These are phyloP conservation scores for Calonectria henricotiae DNA, from an alignment of 2,329 filamentous ascomycete species.

Conservation along the genomic window DNA sequence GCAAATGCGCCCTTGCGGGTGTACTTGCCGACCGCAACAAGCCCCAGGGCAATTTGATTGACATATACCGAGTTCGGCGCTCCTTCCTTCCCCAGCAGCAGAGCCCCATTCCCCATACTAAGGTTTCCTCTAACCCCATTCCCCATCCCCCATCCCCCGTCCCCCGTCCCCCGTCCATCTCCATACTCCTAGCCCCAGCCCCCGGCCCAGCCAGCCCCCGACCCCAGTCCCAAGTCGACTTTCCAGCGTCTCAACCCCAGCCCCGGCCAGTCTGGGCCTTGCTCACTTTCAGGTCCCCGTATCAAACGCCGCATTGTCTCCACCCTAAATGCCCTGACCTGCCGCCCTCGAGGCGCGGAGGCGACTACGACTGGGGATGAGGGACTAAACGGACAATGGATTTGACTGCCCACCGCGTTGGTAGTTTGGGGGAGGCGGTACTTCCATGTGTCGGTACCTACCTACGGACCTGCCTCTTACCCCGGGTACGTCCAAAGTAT, in stretches of 20 bases:
- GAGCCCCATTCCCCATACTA: slow-evolving; percentile 51
- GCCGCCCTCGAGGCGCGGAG: slow-evolving; percentile 11
- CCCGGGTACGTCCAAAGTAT: slow-evolving; percentile 16
- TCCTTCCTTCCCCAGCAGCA: slow-evolving; percentile 44
- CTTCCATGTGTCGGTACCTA: slow-evolving; percentile 17
- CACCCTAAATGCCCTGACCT: slow-evolving; percentile 30
- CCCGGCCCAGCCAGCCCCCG: slow-evolving; percentile 43
- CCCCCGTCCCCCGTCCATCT: slow-evolving; percentile 27
- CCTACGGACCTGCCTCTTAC: slow-evolving; percentile 12
- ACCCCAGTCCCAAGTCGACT: slow-evolving; percentile 42
- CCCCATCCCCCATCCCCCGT: slow-evolving; percentile 34
- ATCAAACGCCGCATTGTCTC: slow-evolving; percentile 35
- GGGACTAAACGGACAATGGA: slow-evolving; percentile 24
- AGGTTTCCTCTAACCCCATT: slow-evolving; percentile 34
- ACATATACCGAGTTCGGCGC: slow-evolving; percentile 41
- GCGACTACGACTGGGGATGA: slow-evolving; percentile 19
- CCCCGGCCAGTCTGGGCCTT: slow-evolving; percentile 39
- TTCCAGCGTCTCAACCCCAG: slow-evolving; percentile 42
- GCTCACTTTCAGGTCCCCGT: slow-evolving; percentile 40
- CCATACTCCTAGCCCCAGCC: slow-evolving; percentile 42
- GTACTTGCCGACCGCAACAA: neutral
- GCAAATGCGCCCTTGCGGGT: neutral
- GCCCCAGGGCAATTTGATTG: slow-evolving; percentile 12
- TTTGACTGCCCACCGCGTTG: slow-evolving; percentile 10
- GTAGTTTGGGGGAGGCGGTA: slow-evolving; percentile 20